Conservation (phyloP, 345 rosid species). For the Kernera saxatilis region DNA sequence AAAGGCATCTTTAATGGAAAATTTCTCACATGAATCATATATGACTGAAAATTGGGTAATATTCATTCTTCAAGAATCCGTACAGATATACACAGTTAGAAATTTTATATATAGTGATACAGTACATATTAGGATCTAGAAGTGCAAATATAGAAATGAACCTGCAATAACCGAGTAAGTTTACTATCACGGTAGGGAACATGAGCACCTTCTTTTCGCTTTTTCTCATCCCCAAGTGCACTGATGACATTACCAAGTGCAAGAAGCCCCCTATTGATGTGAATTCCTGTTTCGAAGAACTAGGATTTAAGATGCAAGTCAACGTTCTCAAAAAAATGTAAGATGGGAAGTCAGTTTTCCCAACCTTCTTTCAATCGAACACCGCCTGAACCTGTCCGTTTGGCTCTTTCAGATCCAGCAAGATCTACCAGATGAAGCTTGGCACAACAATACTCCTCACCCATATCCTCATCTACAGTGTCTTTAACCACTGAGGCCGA, state of each 20-base stretch:
- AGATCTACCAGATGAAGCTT: constrained; percentile 85
- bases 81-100: background rate
- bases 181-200: constrained; percentile 90
- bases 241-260: constrained; percentile 90
- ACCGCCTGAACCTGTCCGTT: constrained; percentile 82
- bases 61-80: background rate
- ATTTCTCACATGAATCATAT: background rate
- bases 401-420: constrained; percentile 90
- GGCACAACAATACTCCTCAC: constrained; percentile 69
- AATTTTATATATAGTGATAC: background rate
- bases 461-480: constrained; percentile 47
- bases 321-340: background rate
- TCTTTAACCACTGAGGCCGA: constrained; percentile 41
- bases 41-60: background rate
- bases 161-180: constrained; percentile 81
- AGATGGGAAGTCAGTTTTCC: constrained; percentile 17
- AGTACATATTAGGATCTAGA: constrained; percentile 1
- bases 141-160: constrained; percentile 22
- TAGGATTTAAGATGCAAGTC: background rate
- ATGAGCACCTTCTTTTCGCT: constrained; percentile 73
- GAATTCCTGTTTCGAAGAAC: constrained; percentile 47
- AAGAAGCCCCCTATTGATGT: constrained; percentile 79
- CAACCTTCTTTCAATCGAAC: constrained; percentile 73
- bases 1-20: background rate
- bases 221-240: constrained; percentile 84